A percentile compares a stretch with the other conserved stretches of the same genome.
Conservation (phyloP, 768 basidiomycete species). For the Naganishia onofrii region DNA sequence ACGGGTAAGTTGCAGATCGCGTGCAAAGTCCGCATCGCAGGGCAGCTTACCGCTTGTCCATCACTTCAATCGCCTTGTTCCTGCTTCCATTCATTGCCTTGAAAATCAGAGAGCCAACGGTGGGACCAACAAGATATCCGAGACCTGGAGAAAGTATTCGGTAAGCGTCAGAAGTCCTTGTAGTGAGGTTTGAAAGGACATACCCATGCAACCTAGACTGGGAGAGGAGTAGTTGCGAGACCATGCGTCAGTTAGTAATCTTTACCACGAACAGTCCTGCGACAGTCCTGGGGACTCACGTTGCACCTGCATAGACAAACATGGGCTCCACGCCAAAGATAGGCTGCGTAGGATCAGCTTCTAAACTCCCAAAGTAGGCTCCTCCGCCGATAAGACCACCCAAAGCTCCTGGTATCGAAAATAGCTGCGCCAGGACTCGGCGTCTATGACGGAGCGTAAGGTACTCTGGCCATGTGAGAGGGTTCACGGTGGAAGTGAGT, state of each 20-base stretch:
- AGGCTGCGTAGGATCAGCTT: conserved; percentile 47
- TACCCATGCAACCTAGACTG: conserved; percentile 22
- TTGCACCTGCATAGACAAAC: conserved; percentile 49
- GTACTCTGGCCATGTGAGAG: conserved; percentile 50
- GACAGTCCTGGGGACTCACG: conserved; percentile 39
- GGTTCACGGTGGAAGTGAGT: conserved; percentile 19
- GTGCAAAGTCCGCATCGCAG: neutral
- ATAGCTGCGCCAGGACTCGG: conserved; percentile 41
- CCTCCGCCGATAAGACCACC: conserved; percentile 43
- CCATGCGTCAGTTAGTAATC: too few species aligned
- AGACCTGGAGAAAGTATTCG: conserved; percentile 28
- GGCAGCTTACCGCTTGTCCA: conserved; percentile 32
- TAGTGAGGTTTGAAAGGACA: neutral
- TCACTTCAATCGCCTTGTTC: conserved; percentile 29
- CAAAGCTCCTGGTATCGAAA: conserved; percentile 47
- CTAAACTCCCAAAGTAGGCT: conserved; percentile 47
- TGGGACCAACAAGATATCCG: conserved; percentile 50
- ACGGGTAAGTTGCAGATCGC: neutral
- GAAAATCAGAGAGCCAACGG: conserved; percentile 49
- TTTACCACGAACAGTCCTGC: too few species aligned
- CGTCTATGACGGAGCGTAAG: conserved; percentile 42
- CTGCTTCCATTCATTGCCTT: conserved; percentile 36
- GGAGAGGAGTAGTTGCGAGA: too few species aligned
- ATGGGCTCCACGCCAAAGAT: conserved; percentile 51
- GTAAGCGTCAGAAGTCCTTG: neutral